These are phyloP conservation scores for Haberlea rhodopensis DNA, from an alignment of 257 asterid species.

Conservation along the genomic window DNA sequence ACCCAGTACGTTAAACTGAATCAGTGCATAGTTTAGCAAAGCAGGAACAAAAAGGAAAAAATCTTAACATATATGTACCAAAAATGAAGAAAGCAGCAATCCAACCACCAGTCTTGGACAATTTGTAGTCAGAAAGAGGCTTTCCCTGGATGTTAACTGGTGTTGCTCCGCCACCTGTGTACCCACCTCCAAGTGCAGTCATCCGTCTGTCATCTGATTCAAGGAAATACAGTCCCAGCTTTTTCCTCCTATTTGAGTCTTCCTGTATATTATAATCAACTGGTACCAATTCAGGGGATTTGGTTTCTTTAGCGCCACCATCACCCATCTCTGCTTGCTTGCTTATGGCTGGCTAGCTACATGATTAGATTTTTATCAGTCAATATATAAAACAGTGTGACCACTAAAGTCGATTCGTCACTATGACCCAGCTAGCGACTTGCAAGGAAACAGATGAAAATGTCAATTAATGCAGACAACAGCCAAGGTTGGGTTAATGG, in stretches of 20 bases:
- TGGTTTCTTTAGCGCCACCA: conserved; percentile 45
- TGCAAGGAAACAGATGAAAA: not conserved
- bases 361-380: not conserved
- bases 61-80: conserved; percentile 35
- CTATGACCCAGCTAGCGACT: not conserved
- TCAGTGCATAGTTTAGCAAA: too few species aligned
- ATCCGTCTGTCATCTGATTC: conserved; percentile 88
- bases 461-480: not conserved
- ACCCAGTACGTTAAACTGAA: too few species aligned
- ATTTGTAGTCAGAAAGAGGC: conserved; percentile 56
- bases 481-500: not conserved
- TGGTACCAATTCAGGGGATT: conserved; percentile 47
- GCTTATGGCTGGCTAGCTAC: not conserved
- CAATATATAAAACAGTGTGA: not conserved
- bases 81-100: conserved; percentile 96
- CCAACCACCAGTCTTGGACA: conserved; percentile 95
- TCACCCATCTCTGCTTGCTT: conserved; percentile 31
- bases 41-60: not conserved
- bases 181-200: conserved; percentile 72
- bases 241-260: conserved; percentile 45
- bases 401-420: not conserved
- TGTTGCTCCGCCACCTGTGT: conserved; percentile 62
- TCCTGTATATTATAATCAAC: conserved; percentile 17
- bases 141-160: conserved; percentile 89
- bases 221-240: conserved; percentile 62